Evolutionary conservation across 768 basidiomycete species (phyloP), one percentile per base, ranked within the genome.

Genomic region (Mycena galericulata): DNA sequence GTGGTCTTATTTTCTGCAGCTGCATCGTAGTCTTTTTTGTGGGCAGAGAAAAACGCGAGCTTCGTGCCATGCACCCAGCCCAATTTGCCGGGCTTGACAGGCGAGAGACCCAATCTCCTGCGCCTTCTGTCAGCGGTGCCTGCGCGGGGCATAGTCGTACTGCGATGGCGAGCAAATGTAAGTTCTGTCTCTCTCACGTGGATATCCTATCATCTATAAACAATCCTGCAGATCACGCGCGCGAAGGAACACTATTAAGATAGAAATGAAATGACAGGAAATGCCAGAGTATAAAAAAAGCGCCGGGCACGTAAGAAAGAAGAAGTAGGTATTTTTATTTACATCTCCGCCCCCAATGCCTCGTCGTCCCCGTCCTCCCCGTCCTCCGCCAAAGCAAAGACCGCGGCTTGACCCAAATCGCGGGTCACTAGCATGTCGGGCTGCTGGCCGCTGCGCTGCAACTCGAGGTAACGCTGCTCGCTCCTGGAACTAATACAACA

Each of bases 1-100:
- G 38, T 32, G 24, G 17, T 6, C 1, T 55, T 29, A 0, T 14
- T 12, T 7, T 54, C 54, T 2, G 32, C 41, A 8, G 62, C 51
- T 0, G 62, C 27, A 11, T 34, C 10, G n/a, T 26, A 64, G 8
- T 64, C 62, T 2, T 36, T 27, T 34, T 45, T 50, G 32, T 24
- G 20, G 5, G 15, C 41, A 4, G 29, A 1, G 43, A 63, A 63
- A 12, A 64, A 56, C 2, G 17, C 4, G 18, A 56, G 43, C 26
- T 64, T 63, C n/a, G 54, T 47, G 29, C 62, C 62, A n/a, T 64
- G 62, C 1, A 64, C 45, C 62, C 62, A 64, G 54, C 54, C 26
- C 3, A 22, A 2, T 18, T 56, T 46, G 1, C 62, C 54, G 4
- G 62, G 62, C 12, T 64, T 64, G 0, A 47, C 54, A 1, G 62